These are phyloP conservation scores for Neonectria sp. DNA, from an alignment of 2,329 filamentous ascomycete genomes.

Conservation along the genomic window DNA sequence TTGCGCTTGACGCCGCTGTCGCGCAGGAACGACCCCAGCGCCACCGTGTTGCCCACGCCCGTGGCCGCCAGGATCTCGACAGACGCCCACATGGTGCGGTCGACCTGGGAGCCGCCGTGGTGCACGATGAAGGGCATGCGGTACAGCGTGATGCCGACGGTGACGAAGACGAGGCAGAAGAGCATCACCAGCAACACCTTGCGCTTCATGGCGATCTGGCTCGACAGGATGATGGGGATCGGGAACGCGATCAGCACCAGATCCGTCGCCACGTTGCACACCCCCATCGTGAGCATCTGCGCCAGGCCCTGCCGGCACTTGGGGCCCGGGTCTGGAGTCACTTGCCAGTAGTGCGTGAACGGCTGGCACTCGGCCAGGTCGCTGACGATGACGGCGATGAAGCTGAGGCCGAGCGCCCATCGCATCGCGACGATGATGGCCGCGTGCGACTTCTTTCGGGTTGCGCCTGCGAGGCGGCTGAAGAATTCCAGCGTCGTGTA, in stretches of 20 bases:
- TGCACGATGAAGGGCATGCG: conserved; percentile 81
- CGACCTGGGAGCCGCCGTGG: conserved; percentile 80
- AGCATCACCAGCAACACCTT: conserved; percentile 83
- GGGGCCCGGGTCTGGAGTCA: conserved; percentile 84
- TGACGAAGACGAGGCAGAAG: conserved; percentile 83
- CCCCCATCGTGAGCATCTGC: conserved; percentile 88
- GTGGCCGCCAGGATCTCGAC: conserved; percentile 90
- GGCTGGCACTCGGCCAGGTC: conserved; percentile 87
- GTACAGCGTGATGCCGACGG: conserved; percentile 83
- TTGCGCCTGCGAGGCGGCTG: conserved; percentile 83
- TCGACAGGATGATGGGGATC: conserved; percentile 87
- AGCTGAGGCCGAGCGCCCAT: conserved; percentile 79
- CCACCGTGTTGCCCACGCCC: conserved; percentile 85
- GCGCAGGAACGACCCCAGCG: conserved; percentile 90
- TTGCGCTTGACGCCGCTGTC: conserved; percentile 89
- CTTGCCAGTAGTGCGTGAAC: conserved; percentile 81
- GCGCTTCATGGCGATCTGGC: conserved; percentile 79
- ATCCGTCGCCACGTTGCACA: conserved; percentile 87
- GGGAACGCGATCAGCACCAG: conserved; percentile 87
- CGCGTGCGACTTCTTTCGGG: conserved; percentile 83
- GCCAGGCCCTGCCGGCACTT: conserved; percentile 87
- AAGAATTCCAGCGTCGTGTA: conserved; percentile 91
- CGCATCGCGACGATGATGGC: conserved; percentile 78
- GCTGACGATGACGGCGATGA: conserved; percentile 82
- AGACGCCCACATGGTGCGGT: conserved; percentile 87